Evolutionary conservation across 2,329 filamentous ascomycete species (phyloP).

Genomic region (Fusarium palustre): DNA sequence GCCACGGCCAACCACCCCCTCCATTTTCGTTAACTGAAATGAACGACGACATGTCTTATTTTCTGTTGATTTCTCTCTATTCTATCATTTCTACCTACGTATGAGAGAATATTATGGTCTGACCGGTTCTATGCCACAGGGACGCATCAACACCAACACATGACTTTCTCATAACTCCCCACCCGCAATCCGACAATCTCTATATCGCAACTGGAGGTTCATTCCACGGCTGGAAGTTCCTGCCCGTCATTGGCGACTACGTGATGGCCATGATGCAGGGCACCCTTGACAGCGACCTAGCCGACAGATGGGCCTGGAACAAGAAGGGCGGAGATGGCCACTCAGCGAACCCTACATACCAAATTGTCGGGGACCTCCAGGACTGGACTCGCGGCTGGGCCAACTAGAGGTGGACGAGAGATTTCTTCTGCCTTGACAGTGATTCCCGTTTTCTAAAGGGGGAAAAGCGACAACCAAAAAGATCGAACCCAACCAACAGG

Average conservation of each 20-base stretch:
- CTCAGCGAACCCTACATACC: constrained; percentile 58
- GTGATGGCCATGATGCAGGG: constrained; percentile 62
- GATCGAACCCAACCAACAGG: constrained; percentile 20
- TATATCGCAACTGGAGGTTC: constrained; percentile 72
- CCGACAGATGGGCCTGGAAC: constrained; percentile 61
- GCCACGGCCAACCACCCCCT: constrained; percentile 3
- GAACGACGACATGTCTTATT: background rate
- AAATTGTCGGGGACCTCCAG: constrained; percentile 55
- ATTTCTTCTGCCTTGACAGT: background rate
- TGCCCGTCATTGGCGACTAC: constrained; percentile 72
- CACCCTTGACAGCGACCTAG: constrained; percentile 53
- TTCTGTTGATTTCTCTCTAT: background rate
- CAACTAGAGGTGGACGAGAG: constrained; percentile 30
- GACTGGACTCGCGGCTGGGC: constrained; percentile 52
- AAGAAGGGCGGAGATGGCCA: constrained; percentile 56
- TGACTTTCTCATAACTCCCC: constrained; percentile 70
- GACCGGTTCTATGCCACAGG: constrained; percentile 55
- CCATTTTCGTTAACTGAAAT: background rate
- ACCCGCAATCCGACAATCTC: constrained; percentile 62
- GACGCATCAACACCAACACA: constrained; percentile 72
- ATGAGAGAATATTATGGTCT: constrained; percentile 7
- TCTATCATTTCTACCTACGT: background rate
- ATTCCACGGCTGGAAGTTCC: constrained; percentile 74
- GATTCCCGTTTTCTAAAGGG: background rate
- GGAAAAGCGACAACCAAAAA: background rate